Evolutionary conservation across 768 basidiomycete species (phyloP).

Genomic region (Lepiota brunneoincarnata): DNA sequence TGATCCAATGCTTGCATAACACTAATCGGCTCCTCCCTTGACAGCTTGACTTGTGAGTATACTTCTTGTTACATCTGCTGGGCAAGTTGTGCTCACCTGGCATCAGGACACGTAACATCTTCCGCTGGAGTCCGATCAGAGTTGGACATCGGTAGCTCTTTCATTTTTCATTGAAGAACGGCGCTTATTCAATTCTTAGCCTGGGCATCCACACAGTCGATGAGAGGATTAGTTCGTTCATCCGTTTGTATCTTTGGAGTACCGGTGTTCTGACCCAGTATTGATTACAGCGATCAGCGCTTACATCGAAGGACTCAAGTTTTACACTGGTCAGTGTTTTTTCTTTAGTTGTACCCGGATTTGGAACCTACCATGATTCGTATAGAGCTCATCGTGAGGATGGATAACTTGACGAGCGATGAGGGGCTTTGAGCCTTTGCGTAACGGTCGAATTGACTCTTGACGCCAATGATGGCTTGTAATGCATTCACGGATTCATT

Average conservation of each 20-base stretch:
- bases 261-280: background rate
- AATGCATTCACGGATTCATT: too few relatives aligned
- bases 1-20: background rate
- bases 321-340: constrained; percentile 22
- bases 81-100: background rate
- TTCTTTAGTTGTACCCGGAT: too few relatives aligned
- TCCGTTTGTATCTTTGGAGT: background rate
- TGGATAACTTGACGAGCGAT: background rate
- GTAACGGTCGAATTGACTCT: too few relatives aligned
- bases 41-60: constrained; percentile 22
- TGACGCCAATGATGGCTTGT: too few relatives aligned
- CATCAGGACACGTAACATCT: constrained; percentile 22
- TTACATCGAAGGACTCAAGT: constrained; percentile 25
- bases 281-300: constrained; percentile 20
- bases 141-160: constrained; percentile 20
- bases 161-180: too few relatives aligned
- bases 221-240: constrained; percentile 26
- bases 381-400: background rate
- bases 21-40: background rate
- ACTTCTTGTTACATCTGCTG: background rate
- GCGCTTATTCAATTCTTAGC: constrained; percentile 9
- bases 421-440: background rate
- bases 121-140: constrained; percentile 26
- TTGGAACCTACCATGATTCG: too few relatives aligned
- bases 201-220: constrained; percentile 26